phyloP scores from a whole-genome alignment of 208 protist species.

The Endotrypanum monterogeii region DNA sequence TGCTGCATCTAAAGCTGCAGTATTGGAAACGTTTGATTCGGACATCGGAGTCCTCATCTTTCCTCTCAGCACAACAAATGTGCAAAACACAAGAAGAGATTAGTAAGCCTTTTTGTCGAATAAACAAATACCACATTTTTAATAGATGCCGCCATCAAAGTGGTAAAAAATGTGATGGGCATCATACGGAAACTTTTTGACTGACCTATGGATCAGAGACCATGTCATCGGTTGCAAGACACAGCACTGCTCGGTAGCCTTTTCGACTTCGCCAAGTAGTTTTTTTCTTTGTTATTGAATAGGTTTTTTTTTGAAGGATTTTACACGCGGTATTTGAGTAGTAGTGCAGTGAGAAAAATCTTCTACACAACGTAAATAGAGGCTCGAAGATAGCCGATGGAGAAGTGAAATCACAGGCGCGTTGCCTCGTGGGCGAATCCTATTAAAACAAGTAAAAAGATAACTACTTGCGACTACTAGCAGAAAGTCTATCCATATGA shows the following conservation, averaged over 20 bases:
- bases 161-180: not conserved
- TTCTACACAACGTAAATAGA: not conserved
- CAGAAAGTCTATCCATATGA: constrained; percentile 1
- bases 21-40: not conserved
- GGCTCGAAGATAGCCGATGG: not conserved
- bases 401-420: constrained; percentile 8
- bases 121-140: not conserved
- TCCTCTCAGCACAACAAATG: not conserved
- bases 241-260: not conserved
- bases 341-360: not conserved
- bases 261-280: not conserved
- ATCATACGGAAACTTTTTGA: not conserved
- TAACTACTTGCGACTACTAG: not conserved
- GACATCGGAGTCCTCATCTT: not conserved
- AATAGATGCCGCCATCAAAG: not conserved
- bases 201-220: too few species aligned
- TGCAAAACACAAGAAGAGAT: not conserved
- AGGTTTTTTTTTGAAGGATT: not conserved
- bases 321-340: not conserved
- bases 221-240: not conserved
- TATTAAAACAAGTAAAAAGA: not conserved
- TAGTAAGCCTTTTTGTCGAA: not conserved
- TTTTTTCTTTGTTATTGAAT: not conserved
- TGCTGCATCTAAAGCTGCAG: constrained; percentile 1
- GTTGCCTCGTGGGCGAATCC: not conserved